These are phyloP conservation scores for Globisporangium nodosum DNA, from an alignment of 352 stramenopile genomes.

Conservation along the genomic window DNA sequence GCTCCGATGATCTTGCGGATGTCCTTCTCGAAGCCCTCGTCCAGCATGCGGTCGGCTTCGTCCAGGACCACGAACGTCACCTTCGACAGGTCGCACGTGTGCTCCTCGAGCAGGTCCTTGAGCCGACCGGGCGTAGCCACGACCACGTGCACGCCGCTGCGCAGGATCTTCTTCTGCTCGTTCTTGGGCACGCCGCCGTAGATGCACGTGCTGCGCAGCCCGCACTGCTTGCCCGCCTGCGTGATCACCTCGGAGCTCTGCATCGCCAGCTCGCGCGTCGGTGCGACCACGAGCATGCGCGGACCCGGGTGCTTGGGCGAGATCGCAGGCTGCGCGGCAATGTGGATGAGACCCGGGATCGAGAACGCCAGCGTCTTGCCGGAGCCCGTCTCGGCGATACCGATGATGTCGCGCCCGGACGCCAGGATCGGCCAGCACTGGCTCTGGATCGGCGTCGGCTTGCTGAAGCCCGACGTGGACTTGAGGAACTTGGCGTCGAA, in stretches of 20 bases:
- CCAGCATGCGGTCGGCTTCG: conserved; percentile 94
- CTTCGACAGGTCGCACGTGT: conserved; percentile 73
- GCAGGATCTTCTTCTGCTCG: conserved; percentile 87
- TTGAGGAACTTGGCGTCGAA: conserved; percentile 88
- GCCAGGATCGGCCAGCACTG: conserved; percentile 94
- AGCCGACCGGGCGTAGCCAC: conserved; percentile 96
- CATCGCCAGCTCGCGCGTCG: conserved; percentile 93
- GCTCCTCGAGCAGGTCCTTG: conserved; percentile 89
- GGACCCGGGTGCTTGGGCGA: conserved; percentile 61
- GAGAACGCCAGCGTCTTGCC: conserved; percentile 97
- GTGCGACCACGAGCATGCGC: conserved; percentile 92
- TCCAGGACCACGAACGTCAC: conserved; percentile 95
- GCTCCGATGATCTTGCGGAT: conserved; percentile 84
- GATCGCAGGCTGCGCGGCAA: conserved; percentile 56
- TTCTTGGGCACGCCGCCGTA: conserved; percentile 96
- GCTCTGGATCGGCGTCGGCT: conserved; percentile 96
- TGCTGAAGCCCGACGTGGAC: conserved; percentile 83
- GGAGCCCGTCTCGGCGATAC: conserved; percentile 91
- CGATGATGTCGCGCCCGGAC: conserved; percentile 85
- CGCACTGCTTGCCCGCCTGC: conserved; percentile 86
- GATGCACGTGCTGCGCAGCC: conserved; percentile 87
- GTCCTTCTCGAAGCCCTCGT: conserved; percentile 95
- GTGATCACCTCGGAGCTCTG: conserved; percentile 91
- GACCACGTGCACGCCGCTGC: conserved; percentile 87
- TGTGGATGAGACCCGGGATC: conserved; percentile 89